Base-by-base conservation (phyloP, 352 stramenopile species). In the Peronosclerospora sorghi region DNA sequence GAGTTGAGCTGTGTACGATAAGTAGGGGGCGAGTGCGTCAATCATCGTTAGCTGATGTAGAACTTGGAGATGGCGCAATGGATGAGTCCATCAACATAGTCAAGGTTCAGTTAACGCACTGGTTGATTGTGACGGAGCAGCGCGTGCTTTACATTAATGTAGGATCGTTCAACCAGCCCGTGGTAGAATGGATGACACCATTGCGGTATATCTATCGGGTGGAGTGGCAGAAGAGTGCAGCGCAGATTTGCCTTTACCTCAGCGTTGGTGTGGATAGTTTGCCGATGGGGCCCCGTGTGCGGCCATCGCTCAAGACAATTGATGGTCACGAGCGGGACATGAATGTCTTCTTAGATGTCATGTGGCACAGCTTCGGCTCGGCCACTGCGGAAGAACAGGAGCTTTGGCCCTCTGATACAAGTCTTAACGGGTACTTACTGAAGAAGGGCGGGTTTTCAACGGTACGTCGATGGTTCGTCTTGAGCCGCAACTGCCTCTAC, bases 161-260 rank as follows among this genome's bases (percentile, higher is more conserved):
- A 1, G 73, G 73, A 2, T 88, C 73, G 20, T 74, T 80, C 17
- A 67, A 65, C 6, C 77, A 86, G 19, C 78, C 81, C 0, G 52
- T 90, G 15, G 77, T 94, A 8, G 79, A 94, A 44, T 94, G 82
- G 82, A 90, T 87, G 70, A 88, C 77, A 15, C 82, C 82, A n/a
- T 55, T 94, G 51, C 77, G 77, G 8, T 90, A 90, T 44, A 81
- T 94, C 9, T 88, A 92, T 45, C 68, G 70, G 10, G 61, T 94
- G 27, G 79, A 92, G 37, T 86, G 74, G 71, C 46, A 80, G 12
- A 71, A 76, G 29, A 75, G 53, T 12, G 9, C 34, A 34, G 50
- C 73, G 26, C 55, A 62, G 17, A 77, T 94, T 20, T 71, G 56
- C n/a, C 58, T 94, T 15, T 68, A 90, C 39, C 38, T 94, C 15